phyloP scores from a whole-genome alignment of 2,329 filamentous ascomycete genomes.

The Neonectria coccinea region DNA sequence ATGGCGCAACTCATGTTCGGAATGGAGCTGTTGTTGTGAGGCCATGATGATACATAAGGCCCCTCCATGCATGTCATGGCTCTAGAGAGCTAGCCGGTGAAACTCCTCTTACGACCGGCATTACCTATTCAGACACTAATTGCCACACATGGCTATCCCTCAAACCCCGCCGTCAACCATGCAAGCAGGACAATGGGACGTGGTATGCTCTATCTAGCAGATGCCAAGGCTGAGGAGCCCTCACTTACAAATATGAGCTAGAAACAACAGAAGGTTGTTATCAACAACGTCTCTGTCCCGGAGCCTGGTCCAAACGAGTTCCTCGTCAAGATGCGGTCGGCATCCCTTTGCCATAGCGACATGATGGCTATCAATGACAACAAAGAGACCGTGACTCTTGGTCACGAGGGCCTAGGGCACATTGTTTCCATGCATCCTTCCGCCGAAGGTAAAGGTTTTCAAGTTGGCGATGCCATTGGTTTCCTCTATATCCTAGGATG shows the following conservation, averaged over 20 bases:
- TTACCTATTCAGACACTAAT: not conserved
- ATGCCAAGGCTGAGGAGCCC: not conserved
- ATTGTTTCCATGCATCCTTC: conserved; percentile 53
- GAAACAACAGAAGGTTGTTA: conserved; percentile 43
- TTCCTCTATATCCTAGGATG: conserved; percentile 59
- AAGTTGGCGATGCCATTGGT: conserved; percentile 57
- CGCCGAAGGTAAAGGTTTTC: conserved; percentile 54
- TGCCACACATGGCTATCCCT: conserved; percentile 15
- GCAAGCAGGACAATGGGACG: conserved; percentile 34
- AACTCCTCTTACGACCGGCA: not conserved
- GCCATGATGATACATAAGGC: conserved; percentile 1
- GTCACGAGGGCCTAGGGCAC: conserved; percentile 60
- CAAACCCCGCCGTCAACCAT: conserved; percentile 18
- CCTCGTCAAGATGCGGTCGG: conserved; percentile 51
- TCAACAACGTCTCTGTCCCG: conserved; percentile 59
- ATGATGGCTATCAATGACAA: conserved; percentile 39
- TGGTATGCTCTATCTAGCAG: conserved; percentile 8
- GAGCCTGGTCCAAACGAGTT: conserved; percentile 55
- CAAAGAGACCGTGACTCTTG: conserved; percentile 45
- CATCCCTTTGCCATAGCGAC: conserved; percentile 52
- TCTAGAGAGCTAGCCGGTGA: not conserved
- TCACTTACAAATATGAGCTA: conserved; percentile 18
- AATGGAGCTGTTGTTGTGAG: not conserved
- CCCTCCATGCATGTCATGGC: not conserved
- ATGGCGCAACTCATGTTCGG: not conserved